These are phyloP conservation scores for Fusarium oligoseptatum DNA, from an alignment of 2,329 filamentous ascomycete genomes.

Conservation along the genomic window DNA sequence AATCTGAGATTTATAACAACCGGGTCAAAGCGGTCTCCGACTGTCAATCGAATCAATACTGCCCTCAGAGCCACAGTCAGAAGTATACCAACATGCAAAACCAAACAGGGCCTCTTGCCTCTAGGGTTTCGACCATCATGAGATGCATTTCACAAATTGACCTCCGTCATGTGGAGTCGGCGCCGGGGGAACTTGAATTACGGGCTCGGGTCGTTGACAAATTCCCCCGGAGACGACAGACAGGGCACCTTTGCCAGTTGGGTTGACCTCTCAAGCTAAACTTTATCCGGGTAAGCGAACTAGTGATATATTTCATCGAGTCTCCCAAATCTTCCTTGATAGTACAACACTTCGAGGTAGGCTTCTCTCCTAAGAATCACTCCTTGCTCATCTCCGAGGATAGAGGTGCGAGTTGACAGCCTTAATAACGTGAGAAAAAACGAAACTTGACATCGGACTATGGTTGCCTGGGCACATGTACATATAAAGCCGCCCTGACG, in stretches of 20 bases:
- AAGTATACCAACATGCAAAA: background rate
- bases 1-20: background rate
- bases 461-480: background rate
- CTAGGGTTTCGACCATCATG: background rate
- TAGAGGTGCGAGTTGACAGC: too few species aligned
- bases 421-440: too few species aligned
- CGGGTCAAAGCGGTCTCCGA: background rate
- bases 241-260: background rate
- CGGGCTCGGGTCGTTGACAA: background rate
- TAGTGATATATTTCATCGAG: too few species aligned
- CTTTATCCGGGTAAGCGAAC: background rate
- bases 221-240: background rate
- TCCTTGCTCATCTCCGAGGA: too few species aligned
- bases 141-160: background rate
- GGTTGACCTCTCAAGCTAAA: background rate
- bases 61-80: background rate
- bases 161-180: background rate
- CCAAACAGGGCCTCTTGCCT: background rate
- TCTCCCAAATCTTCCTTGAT: too few species aligned
- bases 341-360: too few species aligned
- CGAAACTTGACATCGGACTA: too few species aligned
- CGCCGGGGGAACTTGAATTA: background rate
- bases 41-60: background rate
- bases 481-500: background rate
- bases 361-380: too few species aligned